Base-by-base conservation (phyloP, 2,329 filamentous ascomycete species). In the Penicillium psychrosexuale region DNA sequence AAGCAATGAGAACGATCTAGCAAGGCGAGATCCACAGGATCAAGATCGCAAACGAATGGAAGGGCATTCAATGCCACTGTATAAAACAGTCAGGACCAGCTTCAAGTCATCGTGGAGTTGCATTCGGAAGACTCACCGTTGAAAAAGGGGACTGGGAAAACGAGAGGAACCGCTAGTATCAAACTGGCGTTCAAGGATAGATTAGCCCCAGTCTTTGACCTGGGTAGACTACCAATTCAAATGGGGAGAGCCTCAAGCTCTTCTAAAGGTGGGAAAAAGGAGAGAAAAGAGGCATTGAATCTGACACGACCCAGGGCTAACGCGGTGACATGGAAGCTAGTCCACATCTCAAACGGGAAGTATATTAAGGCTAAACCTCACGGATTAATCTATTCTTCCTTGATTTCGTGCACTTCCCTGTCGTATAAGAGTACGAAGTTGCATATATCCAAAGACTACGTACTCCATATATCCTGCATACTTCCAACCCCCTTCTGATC, bases 31-130 rank as follows among this genome's bases (percentile, higher is more conserved):
- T 56, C 56, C 56, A 55, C 50, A 45, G 53, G 60, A 60, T 59
- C 61, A 60, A 62, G 58, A 61, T 57, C 38, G 50, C 39, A 58
- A 62, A 63, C 33, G 58, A 64, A 64, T 54, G 58, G 45, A 65
- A 61, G 31, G 64, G 63, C 67, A 70, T 55, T 69, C 69, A 70
- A 71, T 70, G 65, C 66, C 69, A 63, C 63, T 67, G 54, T 55
- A 15, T 22, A 30, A 37, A 19, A 46, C 24, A 11, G 44, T 53
- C 9, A 53, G 51, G 3, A n/a, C 5, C 12, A 22, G 22, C 46
- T 22, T 53, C 30, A 17, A 19, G 40, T 45, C 27, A 42, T 17
- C 38, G 47, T n/a, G 43, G 38, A 53, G 19, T 30, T 28, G 37
- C 28, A 37, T 44, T 19, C 5, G 27, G 4, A 13, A 42, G 24